Conservation (phyloP, 345 rosid genomes). For the Acer yangbiense region DNA sequence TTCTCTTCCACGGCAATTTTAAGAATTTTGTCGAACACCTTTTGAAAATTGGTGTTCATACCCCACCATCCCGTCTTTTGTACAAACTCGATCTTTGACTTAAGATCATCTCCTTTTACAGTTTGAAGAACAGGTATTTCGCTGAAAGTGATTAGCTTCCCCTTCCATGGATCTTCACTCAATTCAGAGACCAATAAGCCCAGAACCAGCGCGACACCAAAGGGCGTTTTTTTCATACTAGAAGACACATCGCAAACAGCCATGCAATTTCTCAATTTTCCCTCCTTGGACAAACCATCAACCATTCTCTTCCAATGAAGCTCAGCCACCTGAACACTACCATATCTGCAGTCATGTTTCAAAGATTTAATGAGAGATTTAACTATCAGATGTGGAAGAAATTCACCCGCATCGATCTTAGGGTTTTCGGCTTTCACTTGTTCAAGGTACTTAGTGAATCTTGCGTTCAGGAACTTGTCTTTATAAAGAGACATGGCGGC, state of each 20-base stretch:
- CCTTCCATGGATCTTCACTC: conserved; percentile 63
- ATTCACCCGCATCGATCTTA: conserved; percentile 53
- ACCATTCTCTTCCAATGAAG: conserved; percentile 68
- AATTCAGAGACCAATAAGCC: conserved; percentile 54
- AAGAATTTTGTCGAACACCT: conserved; percentile 56
- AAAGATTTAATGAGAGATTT: conserved; percentile 32
- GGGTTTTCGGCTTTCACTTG: conserved; percentile 50
- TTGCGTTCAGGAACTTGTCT: conserved; percentile 54
- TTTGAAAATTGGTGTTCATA: conserved; percentile 40
- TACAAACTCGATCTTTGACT: conserved; percentile 40
- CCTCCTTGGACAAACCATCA: conserved; percentile 45
- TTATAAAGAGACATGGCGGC: conserved; percentile 68
- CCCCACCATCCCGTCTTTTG: conserved; percentile 33
- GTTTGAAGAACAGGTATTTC: conserved; percentile 37
- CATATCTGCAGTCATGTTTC: conserved; percentile 19
- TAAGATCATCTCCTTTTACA: conserved; percentile 36
- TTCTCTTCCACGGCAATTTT: conserved; percentile 44
- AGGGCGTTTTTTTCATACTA: conserved; percentile 20
- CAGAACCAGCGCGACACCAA: conserved; percentile 57
- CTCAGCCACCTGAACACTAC: conserved; percentile 55
- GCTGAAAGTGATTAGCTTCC: conserved; percentile 62
- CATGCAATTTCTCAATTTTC: conserved; percentile 50
- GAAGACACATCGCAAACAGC: conserved; percentile 65
- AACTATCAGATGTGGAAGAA: conserved; percentile 47
- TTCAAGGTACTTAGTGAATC: conserved; percentile 44